Percentiles rank a stretch among this genome's conserved stretches.
Conservation (phyloP, 2,329 filamentous ascomycete genomes). For the Botrytis pseudocinerea region DNA sequence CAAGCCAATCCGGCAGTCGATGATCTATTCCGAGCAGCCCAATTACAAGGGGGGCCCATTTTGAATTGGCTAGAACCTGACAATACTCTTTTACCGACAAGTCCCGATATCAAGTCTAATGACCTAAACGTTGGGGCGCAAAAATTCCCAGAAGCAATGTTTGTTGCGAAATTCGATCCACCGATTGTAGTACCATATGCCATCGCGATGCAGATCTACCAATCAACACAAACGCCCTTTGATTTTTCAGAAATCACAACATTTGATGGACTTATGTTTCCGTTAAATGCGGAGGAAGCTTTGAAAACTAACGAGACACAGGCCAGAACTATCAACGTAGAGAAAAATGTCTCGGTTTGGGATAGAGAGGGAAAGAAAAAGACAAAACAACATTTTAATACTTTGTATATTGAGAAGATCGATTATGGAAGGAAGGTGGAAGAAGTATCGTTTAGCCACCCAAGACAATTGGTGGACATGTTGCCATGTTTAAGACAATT, state of each 20-base stretch:
- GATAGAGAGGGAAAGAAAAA: slow-evolving; percentile 33
- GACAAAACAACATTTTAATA: slow-evolving; percentile 52
- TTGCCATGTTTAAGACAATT: slow-evolving; percentile 77
- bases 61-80: slow-evolving; percentile 75
- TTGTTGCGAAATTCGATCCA: slow-evolving; percentile 73
- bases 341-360: slow-evolving; percentile 49
- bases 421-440: slow-evolving; percentile 69
- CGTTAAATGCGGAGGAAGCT: slow-evolving; percentile 47
- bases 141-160: slow-evolving; percentile 70
- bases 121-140: slow-evolving; percentile 57
- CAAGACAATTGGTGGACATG: slow-evolving; percentile 71
- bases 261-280: slow-evolving; percentile 54
- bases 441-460: slow-evolving; percentile 75
- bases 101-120: slow-evolving; percentile 48
- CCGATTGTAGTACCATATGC: slow-evolving; percentile 68
- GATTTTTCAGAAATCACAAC: slow-evolving; percentile 53
- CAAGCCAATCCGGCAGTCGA: slow-evolving; percentile 53
- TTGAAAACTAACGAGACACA: slow-evolving; percentile 53
- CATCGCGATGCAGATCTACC: slow-evolving; percentile 63
- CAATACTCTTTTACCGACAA: slow-evolving; percentile 56
- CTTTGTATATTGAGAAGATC: slow-evolving; percentile 68
- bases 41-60: slow-evolving; percentile 43
- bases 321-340: slow-evolving; percentile 54
- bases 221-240: slow-evolving; percentile 58
- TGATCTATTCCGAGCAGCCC: slow-evolving; percentile 43